phyloP scores from a whole-genome alignment of 1,284 basidiomycete genomes.

The Athelia psychrophila region DNA sequence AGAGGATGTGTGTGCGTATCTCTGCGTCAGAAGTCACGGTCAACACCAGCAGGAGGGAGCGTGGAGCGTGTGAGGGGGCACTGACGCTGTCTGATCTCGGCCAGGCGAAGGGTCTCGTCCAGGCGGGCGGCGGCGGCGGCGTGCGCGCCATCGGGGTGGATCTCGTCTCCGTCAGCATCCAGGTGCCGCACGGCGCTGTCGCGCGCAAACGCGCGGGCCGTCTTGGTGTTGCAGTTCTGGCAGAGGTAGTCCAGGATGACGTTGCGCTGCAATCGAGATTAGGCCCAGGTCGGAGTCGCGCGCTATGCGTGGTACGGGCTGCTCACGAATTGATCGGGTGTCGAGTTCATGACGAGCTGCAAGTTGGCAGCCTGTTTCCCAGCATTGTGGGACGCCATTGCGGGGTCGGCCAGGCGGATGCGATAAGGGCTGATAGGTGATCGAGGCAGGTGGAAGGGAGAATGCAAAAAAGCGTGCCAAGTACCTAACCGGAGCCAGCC shows the following conservation, averaged over 20 bases:
- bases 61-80: conserved; percentile 7
- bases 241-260: conserved; percentile 81
- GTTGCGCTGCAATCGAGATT: conserved; percentile 43
- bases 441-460: too few species aligned
- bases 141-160: conserved; percentile 30
- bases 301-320: conserved; percentile 4
- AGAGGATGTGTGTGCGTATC: conserved; percentile 62
- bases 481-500: too few species aligned
- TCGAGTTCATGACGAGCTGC: conserved; percentile 3
- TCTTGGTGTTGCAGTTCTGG: conserved; percentile 69
- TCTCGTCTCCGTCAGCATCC: conserved; percentile 69
- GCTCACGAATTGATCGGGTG: conserved; percentile 12
- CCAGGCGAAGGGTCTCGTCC: conserved; percentile 43
- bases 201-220: conserved; percentile 67
- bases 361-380: not conserved
- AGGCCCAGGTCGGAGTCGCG: not conserved
- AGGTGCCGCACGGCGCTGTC: conserved; percentile 61
- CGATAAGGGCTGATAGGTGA: too few species aligned
- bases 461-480: too few species aligned
- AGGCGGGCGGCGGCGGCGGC: conserved; percentile 27
- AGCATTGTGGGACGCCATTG: not conserved
- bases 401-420: not conserved
- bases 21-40: too few species aligned
- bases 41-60: too few species aligned
- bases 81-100: conserved; percentile 58